Evolutionary conservation across 2,329 filamentous ascomycete genomes (phyloP), one percentile per base, ranked within the genome.

Genomic region (Diaporthe aspalathi): DNA sequence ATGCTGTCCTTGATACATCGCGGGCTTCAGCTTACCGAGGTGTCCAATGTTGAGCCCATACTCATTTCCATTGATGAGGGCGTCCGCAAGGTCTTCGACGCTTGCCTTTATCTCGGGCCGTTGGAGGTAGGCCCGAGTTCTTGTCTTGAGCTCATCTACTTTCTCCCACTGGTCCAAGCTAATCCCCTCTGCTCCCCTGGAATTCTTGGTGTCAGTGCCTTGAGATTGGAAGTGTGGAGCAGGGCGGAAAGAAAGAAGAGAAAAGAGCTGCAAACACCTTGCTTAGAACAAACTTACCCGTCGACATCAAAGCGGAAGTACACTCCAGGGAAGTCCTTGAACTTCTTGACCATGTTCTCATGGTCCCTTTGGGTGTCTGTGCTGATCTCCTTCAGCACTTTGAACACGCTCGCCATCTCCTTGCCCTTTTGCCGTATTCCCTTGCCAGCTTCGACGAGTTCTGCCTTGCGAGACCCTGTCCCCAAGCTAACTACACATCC

Each of bases 401-500:
- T 70, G 9, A 65, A 2, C 9, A 22, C n/a, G 8, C 68, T 68
- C 53, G 71, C 2, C 35, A 45, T 20, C 9, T 9, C 72, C 29
- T 49, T 73, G 29, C 4, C 70, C 17, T 9, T 74, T 38, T 40
- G 73, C 72, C 2, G 7, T 8, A 63, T 73, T 8, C 9, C 12
- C 45, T 49, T 29, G 3, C 62, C 49, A 9, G 11, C 29, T 24
- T 14, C 27, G 6, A 72, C 22, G 14, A 72, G 32, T 32, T 73
- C 29, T 1, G 71, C 60, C 22, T 74, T 73, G 1, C 70, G 63
- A 20, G 75, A 77, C 0, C 79, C 79, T 3, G 78, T 80, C 0
- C 79, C 79, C 3, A 81, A 71, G 60, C 79, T 81, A 8, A 81
- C 47, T 0, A 81, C 67, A 40, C 77, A 80, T 1, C 78, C 77